Conservation (phyloP, 1,139 yeast species). For the Hansenula sp. region DNA sequence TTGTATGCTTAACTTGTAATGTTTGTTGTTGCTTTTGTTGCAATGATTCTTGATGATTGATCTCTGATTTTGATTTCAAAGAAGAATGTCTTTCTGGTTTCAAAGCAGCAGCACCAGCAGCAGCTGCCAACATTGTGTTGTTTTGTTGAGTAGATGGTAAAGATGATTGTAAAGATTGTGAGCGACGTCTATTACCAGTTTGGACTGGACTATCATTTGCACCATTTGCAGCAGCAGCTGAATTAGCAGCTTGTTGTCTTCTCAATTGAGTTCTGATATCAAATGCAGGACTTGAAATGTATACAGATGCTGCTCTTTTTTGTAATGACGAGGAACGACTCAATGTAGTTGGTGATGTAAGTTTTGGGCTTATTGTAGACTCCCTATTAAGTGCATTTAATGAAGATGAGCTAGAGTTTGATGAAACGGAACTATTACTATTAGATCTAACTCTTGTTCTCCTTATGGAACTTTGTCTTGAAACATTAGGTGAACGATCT, state of each 20-base stretch:
- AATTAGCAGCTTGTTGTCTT: slow-evolving; percentile 17
- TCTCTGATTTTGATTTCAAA: slow-evolving; percentile 11
- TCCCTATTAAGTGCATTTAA: slow-evolving; percentile 4
- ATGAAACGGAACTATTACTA: slow-evolving; percentile 10
- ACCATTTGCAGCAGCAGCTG: slow-evolving; percentile 1
- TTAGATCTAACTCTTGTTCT: slow-evolving; percentile 15
- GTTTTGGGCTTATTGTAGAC: background rate
- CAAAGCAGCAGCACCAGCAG: slow-evolving; percentile 18
- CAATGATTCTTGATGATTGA: slow-evolving; percentile 1
- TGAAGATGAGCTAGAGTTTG: slow-evolving; percentile 14
- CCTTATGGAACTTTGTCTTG: slow-evolving; percentile 3
- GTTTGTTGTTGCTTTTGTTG: slow-evolving; percentile 2
- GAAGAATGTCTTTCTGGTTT: slow-evolving; percentile 18
- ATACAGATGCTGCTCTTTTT: slow-evolving; percentile 17
- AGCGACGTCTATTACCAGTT: slow-evolving; percentile 10
- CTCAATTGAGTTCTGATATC: slow-evolving; percentile 22
- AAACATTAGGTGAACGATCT: slow-evolving; percentile 14
- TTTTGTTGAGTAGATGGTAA: slow-evolving; percentile 2
- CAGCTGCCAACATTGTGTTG: slow-evolving; percentile 8
- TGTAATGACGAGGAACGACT: slow-evolving; percentile 18
- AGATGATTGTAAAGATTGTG: slow-evolving; percentile 18
- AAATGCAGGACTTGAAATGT: slow-evolving; percentile 21
- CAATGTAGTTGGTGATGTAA: slow-evolving; percentile 11
- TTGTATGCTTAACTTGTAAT: background rate
- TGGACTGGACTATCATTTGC: background rate